phyloP scores from a whole-genome alignment of 305 asterid species.

The Andrographis paniculata region DNA sequence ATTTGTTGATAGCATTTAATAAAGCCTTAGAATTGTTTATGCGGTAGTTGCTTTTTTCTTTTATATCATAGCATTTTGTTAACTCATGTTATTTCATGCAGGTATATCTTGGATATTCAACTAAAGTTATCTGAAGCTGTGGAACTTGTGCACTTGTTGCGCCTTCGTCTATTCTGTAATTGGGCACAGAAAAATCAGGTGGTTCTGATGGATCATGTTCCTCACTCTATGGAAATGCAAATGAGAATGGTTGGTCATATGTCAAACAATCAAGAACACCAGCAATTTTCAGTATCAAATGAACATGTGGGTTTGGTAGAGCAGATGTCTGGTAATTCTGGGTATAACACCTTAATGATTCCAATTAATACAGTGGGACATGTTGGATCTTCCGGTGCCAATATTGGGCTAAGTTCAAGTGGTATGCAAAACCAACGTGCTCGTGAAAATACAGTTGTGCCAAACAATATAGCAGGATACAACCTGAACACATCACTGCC shows the following conservation, averaged over 20 bases:
- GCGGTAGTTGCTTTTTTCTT: background rate
- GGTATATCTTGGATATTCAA: conserved; percentile 3
- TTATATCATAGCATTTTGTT: background rate
- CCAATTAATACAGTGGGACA: conserved; percentile 20
- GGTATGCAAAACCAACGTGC: conserved; percentile 30
- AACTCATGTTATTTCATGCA: conserved; percentile 1
- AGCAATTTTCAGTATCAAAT: conserved; percentile 14
- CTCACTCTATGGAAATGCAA: conserved; percentile 18
- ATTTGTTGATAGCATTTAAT: background rate
- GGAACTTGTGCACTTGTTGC: background rate
- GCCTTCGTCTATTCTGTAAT: background rate
- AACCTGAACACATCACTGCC: conserved; percentile 42
- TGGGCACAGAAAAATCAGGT: conserved; percentile 15
- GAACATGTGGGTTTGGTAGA: conserved; percentile 17
- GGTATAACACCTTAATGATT: conserved; percentile 1
- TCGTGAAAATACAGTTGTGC: conserved; percentile 18
- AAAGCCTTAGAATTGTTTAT: background rate
- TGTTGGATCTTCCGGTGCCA: conserved; percentile 25
- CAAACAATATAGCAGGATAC: conserved; percentile 27
- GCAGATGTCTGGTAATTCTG: conserved; percentile 14
- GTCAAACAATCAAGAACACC: conserved; percentile 12
- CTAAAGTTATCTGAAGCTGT: background rate
- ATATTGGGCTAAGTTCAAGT: conserved; percentile 24
- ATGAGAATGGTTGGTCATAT: conserved; percentile 16
- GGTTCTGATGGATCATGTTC: conserved; percentile 26